Evolutionary conservation across 257 asterid species (phyloP).

Genomic region (Nyctanthes arbortristis): DNA sequence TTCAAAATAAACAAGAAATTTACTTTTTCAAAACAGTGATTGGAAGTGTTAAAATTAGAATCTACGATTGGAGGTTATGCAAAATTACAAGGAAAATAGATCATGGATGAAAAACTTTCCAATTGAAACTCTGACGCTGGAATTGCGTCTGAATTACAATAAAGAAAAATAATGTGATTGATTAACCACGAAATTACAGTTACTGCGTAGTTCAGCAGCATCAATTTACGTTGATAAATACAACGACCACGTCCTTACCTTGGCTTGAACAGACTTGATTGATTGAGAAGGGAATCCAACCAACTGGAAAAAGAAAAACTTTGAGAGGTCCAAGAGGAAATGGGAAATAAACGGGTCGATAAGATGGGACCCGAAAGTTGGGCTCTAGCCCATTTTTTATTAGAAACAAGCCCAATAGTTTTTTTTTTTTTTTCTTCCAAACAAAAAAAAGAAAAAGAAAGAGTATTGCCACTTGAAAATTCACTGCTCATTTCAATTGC

Average conservation of each 20-base stretch:
- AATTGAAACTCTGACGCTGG: not conserved
- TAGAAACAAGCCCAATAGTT: no score
- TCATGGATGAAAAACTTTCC: conserved; percentile 3
- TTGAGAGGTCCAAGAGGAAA: not conserved
- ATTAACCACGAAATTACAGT: not conserved
- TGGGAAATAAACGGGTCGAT: conserved; percentile 29
- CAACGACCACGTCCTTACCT: conserved; percentile 27
- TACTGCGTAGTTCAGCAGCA: not conserved
- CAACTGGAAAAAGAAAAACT: conserved; percentile 17
- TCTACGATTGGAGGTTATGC: not conserved
- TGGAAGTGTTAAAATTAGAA: not conserved
- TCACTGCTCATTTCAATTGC: not conserved
- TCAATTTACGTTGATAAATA: not conserved
- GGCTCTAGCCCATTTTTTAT: conserved; percentile 14
- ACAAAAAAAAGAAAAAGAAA: no score
- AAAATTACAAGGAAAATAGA: not conserved
- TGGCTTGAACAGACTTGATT: conserved; percentile 8
- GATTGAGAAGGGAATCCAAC: conserved; percentile 12
- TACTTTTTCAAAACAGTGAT: not conserved
- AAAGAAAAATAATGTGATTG: not conserved
- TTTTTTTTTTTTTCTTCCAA: no score
- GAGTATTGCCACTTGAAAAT: no score
- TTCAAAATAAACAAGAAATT: conserved; percentile 5
- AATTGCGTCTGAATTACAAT: not conserved
- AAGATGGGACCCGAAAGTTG: conserved; percentile 28